Conservation (phyloP, 2,329 filamentous ascomycete genomes). For the Cylindrodendrum hubeiense region DNA sequence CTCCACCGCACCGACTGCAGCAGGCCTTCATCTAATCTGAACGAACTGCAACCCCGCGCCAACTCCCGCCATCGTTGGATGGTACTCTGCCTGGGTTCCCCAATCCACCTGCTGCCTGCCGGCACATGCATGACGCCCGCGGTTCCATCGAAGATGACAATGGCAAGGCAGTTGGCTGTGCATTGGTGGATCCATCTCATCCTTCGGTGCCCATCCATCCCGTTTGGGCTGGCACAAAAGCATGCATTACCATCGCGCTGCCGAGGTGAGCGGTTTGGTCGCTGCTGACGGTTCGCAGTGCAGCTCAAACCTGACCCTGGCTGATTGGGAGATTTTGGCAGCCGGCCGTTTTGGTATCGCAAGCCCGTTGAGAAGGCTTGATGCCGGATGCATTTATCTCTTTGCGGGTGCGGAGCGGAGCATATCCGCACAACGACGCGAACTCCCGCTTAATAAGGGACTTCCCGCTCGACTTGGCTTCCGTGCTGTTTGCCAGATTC, state of each 20-base stretch:
- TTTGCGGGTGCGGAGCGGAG: conserved; percentile 17
- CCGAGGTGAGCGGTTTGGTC: conserved; percentile 17
- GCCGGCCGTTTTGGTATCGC: neutral
- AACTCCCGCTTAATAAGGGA: conserved; percentile 19
- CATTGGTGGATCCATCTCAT: conserved; percentile 35
- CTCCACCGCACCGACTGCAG: conserved; percentile 8
- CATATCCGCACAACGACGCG: conserved; percentile 8
- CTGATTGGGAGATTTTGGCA: neutral
- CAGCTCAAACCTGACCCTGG: neutral
- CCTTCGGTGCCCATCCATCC: conserved; percentile 20
- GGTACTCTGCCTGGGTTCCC: conserved; percentile 31
- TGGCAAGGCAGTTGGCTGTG: conserved; percentile 31
- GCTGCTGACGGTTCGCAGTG: conserved; percentile 5
- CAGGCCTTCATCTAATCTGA: conserved; percentile 27
- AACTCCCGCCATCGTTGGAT: conserved; percentile 32
- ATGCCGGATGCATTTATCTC: conserved; percentile 11
- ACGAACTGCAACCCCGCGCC: conserved; percentile 25
- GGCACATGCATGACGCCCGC: conserved; percentile 38
- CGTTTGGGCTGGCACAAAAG: conserved; percentile 13
- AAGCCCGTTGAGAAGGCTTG: neutral
- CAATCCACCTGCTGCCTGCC: conserved; percentile 40
- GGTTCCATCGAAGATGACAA: conserved; percentile 29
- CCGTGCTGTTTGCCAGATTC: conserved; percentile 4
- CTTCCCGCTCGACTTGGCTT: conserved; percentile 20
- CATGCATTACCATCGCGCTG: conserved; percentile 13